These are phyloP conservation scores for Penicillium sp. DNA, from an alignment of 2,329 filamentous ascomycete species.

Conservation along the genomic window DNA sequence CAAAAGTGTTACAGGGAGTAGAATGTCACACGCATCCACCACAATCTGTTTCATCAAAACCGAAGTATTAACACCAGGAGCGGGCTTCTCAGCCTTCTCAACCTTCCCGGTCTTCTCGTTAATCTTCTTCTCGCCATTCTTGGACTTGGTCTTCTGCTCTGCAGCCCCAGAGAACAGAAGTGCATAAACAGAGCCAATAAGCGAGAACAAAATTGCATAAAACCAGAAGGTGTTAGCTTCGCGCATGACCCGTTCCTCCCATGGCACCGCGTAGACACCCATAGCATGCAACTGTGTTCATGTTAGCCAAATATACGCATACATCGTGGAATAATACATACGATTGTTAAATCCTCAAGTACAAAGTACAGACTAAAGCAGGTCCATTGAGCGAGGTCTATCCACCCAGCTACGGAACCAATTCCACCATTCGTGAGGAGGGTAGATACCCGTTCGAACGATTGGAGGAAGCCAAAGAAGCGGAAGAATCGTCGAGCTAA, in stretches of 20 bases:
- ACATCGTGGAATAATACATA: conserved; percentile 42
- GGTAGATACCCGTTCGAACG: conserved; percentile 55
- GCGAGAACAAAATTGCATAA: conserved; percentile 57
- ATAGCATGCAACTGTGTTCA: conserved; percentile 49
- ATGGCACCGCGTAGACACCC: conserved; percentile 46
- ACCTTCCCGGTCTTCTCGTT: conserved; percentile 22
- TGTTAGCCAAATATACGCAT: neutral
- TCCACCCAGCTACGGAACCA: conserved; percentile 27
- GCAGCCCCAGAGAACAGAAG: conserved; percentile 17
- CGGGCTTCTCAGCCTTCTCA: conserved; percentile 22
- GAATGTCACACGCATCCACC: conserved; percentile 62
- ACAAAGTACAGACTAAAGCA: conserved; percentile 68
- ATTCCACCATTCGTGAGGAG: conserved; percentile 36
- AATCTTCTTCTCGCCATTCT: conserved; percentile 20
- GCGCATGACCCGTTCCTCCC: conserved; percentile 50
- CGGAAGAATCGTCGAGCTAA: conserved; percentile 64
- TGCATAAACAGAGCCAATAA: conserved; percentile 36
- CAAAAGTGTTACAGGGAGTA: conserved; percentile 61
- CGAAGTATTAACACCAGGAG: neutral
- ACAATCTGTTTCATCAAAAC: conserved; percentile 52
- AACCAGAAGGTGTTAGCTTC: conserved; percentile 73
- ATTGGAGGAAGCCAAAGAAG: conserved; percentile 67
- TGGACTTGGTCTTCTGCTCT: neutral
- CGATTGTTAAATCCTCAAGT: conserved; percentile 64
- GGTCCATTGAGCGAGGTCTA: conserved; percentile 59